A percentile compares a stretch with the other conserved stretches of the same genome.
Conservation (phyloP, 1,139 yeast genomes). For the Debaryomycetaceae sp. region DNA sequence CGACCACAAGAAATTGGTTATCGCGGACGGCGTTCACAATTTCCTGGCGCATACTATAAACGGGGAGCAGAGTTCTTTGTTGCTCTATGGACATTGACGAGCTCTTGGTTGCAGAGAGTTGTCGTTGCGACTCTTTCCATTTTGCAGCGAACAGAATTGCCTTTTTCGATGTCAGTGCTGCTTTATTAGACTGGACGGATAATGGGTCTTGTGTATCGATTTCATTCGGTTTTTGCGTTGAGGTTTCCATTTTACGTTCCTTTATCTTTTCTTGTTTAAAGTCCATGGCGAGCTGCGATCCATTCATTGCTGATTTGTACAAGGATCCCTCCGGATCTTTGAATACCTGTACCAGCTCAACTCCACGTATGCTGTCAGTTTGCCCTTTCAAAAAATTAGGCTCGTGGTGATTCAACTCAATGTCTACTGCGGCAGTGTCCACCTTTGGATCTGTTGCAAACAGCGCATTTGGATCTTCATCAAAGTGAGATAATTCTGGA, state of each 20-base stretch:
- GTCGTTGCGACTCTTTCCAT: constrained; percentile 38
- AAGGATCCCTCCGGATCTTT: constrained; percentile 74
- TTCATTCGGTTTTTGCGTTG: constrained; percentile 15
- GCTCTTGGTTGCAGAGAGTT: constrained; percentile 37
- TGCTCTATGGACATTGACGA: constrained; percentile 44
- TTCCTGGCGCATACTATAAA: constrained; percentile 48
- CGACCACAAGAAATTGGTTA: constrained; percentile 35
- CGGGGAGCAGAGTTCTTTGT: constrained; percentile 67
- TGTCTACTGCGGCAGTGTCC: constrained; percentile 51
- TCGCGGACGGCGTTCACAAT: constrained; percentile 44
- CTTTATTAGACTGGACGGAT: background rate
- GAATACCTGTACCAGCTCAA: constrained; percentile 45
- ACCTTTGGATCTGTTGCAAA: constrained; percentile 11
- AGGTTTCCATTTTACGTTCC: constrained; percentile 34
- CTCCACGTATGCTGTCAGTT: constrained; percentile 26
- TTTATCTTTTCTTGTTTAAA: constrained; percentile 48
- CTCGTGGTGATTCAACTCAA: constrained; percentile 58
- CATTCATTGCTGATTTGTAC: constrained; percentile 64
- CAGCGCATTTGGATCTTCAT: constrained; percentile 35
- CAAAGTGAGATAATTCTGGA: constrained; percentile 40
- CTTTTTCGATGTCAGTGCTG: constrained; percentile 1
- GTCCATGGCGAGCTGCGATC: constrained; percentile 60
- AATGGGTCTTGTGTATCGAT: constrained; percentile 33
- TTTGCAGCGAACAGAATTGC: constrained; percentile 18
- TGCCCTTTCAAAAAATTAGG: constrained; percentile 67